Evolutionary conservation across 495 filamentous ascomycete genomes (phyloP).

Genomic region (Trichocladium uniseriatum): DNA sequence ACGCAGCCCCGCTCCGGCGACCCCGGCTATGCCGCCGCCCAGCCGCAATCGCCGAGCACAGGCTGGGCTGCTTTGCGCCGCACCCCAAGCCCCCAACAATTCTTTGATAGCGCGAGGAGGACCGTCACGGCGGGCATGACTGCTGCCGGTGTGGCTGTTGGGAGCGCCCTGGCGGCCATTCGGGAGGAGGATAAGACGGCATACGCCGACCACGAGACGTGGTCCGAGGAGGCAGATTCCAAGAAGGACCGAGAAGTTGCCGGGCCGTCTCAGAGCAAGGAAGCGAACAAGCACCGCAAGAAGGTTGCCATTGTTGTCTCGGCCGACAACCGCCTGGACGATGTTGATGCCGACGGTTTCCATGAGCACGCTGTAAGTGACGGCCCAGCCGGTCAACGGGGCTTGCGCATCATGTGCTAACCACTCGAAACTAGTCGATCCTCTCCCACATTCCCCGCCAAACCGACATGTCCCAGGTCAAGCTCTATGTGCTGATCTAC

Average conservation of each 20-base stretch:
- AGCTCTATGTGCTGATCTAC: conserved; percentile 83
- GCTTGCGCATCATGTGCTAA: neutral
- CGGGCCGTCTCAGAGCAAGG: conserved; percentile 20
- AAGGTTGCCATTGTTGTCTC: conserved; percentile 79
- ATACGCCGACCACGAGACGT: conserved; percentile 73
- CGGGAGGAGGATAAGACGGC: conserved; percentile 72
- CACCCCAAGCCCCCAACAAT: conserved; percentile 82
- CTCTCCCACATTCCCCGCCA: conserved; percentile 77
- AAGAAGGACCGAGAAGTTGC: conserved; percentile 30
- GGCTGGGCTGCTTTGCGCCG: conserved; percentile 71
- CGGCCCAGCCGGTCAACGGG: neutral
- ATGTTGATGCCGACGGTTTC: conserved; percentile 51
- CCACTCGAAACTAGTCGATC: conserved; percentile 53
- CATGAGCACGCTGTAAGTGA: conserved; percentile 71
- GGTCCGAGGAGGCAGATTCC: conserved; percentile 68
- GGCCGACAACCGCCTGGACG: conserved; percentile 53
- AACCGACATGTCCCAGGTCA: conserved; percentile 54
- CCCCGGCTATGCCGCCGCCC: conserved; percentile 28
- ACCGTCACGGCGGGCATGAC: conserved; percentile 69
- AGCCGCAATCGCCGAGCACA: conserved; percentile 37
- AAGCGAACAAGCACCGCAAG: conserved; percentile 47
- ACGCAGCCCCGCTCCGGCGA: conserved; percentile 28
- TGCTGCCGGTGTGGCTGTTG: conserved; percentile 72
- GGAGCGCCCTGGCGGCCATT: conserved; percentile 72
- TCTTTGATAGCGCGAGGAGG: conserved; percentile 69